Conservation (phyloP, 179 eudicot species). For the Sideroxylon spinosum region DNA sequence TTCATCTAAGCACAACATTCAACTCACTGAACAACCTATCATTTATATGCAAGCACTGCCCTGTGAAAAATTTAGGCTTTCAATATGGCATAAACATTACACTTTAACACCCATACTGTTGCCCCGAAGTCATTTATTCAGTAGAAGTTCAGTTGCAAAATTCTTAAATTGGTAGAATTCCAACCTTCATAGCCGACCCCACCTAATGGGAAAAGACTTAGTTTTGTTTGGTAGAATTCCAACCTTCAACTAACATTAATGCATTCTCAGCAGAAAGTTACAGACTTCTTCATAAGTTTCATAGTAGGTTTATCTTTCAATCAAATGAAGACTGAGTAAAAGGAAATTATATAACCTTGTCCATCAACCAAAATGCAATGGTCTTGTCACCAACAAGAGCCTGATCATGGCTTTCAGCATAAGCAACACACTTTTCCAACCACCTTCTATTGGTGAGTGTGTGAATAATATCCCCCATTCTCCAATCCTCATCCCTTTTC, state of each 20-base stretch:
- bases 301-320: background rate
- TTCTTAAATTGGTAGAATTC: background rate
- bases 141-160: background rate
- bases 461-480: constrained; percentile 79
- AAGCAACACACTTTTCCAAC: constrained; percentile 78
- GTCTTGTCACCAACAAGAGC: constrained; percentile 99
- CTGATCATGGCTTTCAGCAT: constrained; percentile 99
- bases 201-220: background rate
- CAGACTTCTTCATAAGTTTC: background rate
- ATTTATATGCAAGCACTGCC: background rate
- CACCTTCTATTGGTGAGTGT: constrained; percentile 93
- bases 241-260: background rate
- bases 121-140: background rate
- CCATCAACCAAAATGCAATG: constrained; percentile 99
- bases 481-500: constrained; percentile 93
- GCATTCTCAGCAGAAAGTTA: background rate
- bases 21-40: too few relatives aligned
- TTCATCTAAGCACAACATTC: background rate
- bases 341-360: constrained; percentile 24
- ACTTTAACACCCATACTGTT: background rate
- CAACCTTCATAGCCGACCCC: too few relatives aligned
- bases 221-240: background rate
- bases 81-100: background rate
- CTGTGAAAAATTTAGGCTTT: background rate
- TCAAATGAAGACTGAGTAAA: background rate